phyloP scores from a whole-genome alignment of 257 asterid genomes.

The Buddleja alternifolia region DNA sequence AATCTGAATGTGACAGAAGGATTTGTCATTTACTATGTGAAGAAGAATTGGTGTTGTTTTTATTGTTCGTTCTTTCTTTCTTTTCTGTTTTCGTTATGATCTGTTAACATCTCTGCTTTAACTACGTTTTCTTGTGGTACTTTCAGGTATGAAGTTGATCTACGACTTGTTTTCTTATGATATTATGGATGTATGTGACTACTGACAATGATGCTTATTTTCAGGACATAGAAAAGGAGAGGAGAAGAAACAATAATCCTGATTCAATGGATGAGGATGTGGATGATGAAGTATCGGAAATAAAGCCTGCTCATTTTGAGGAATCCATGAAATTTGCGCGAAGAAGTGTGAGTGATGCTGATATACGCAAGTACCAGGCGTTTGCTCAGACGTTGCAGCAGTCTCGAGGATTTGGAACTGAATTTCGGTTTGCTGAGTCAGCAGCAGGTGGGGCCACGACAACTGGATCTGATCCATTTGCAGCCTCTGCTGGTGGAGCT shows the following conservation, averaged over 20 bases:
- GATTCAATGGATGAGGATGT: slow-evolving; percentile 62
- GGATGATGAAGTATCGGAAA: slow-evolving; percentile 58
- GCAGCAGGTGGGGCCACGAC: slow-evolving; percentile 26
- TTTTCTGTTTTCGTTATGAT: neutral
- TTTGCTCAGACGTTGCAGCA: slow-evolving; percentile 70
- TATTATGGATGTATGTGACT: neutral
- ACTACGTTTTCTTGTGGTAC: neutral
- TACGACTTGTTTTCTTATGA: neutral
- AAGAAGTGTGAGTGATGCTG: slow-evolving; percentile 72
- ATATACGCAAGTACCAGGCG: slow-evolving; percentile 72
- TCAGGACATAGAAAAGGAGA: slow-evolving; percentile 65
- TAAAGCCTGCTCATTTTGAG: slow-evolving; percentile 67
- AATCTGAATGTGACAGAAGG: too few species aligned
- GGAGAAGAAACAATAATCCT: slow-evolving; percentile 43
- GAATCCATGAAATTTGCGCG: slow-evolving; percentile 75
- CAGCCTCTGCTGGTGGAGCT: slow-evolving; percentile 49
- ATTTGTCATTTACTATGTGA: neutral
- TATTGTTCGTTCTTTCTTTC: too few species aligned
- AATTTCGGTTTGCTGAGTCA: slow-evolving; percentile 62
- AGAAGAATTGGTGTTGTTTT: neutral
- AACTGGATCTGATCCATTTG: slow-evolving; percentile 52
- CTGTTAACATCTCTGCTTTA: neutral
- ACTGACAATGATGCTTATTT: slow-evolving; percentile 4
- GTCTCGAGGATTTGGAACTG: slow-evolving; percentile 68
- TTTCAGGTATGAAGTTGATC: neutral